These are phyloP conservation scores for Chaetomiaceae sp. DNA, from an alignment of 2,329 filamentous ascomycete species.

Conservation along the genomic window DNA sequence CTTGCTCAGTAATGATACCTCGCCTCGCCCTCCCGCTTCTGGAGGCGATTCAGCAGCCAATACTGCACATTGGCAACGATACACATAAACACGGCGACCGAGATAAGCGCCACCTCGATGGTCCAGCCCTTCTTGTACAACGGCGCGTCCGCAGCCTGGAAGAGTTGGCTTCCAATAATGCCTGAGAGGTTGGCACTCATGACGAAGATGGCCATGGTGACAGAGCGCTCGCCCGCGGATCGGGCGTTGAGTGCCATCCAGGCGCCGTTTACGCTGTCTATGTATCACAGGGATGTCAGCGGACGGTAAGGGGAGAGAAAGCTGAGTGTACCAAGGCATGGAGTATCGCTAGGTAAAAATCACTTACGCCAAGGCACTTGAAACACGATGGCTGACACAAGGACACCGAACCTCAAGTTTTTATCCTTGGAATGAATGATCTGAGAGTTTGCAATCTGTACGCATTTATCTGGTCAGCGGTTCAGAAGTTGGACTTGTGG, in stretches of 20 bases:
- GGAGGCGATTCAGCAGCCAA: constrained; percentile 18
- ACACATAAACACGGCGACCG: constrained; percentile 13
- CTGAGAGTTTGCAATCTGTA: constrained; percentile 28
- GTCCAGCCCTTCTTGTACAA: constrained; percentile 23
- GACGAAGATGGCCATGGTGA: constrained; percentile 25
- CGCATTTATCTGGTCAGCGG: not conserved
- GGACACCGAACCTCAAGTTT: constrained; percentile 28
- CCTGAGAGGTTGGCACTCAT: constrained; percentile 25
- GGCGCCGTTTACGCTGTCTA: constrained; percentile 22
- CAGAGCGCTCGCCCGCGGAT: constrained; percentile 22
- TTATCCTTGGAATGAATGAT: constrained; percentile 25
- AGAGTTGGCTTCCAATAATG: constrained; percentile 25
- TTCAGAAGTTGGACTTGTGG: no score
- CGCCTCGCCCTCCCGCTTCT: constrained; percentile 12
- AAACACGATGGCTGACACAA: constrained; percentile 28
- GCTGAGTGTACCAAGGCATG: no score
- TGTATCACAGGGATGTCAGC: no score
- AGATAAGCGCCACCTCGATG: constrained; percentile 16
- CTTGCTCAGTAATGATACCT: constrained; percentile 13
- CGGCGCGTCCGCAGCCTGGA: constrained; percentile 22
- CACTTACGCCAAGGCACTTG: constrained; percentile 30
- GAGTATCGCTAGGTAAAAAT: no score
- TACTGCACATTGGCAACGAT: constrained; percentile 22
- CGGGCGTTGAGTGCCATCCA: constrained; percentile 24
- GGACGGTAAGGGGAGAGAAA: no score